Evolutionary conservation across 2,329 filamentous ascomycete species (phyloP).

Genomic region (Trichoderma harzianum): DNA sequence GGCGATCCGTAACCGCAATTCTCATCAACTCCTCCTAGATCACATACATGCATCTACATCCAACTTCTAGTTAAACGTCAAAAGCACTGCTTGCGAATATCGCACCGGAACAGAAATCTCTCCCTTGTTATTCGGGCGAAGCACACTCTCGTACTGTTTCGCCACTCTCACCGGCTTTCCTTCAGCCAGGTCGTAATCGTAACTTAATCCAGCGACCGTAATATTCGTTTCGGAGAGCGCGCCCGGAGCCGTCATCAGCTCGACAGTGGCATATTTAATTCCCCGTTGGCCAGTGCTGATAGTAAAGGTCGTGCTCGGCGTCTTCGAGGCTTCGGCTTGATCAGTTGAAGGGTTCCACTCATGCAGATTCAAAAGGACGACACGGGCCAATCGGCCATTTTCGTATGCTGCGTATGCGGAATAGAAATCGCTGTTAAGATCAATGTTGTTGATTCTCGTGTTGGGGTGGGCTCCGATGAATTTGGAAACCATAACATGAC

Average conservation of each 20-base stretch:
- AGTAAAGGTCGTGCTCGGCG: background rate
- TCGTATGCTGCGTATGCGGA: constrained; percentile 16
- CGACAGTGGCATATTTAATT: constrained; percentile 13
- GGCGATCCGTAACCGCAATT: background rate
- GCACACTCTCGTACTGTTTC: background rate
- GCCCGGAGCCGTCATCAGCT: constrained; percentile 10
- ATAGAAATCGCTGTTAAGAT: constrained; percentile 10
- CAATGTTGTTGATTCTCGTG: constrained; percentile 9
- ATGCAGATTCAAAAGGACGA: background rate
- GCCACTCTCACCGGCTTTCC: constrained; percentile 5
- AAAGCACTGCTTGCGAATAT: constrained; percentile 8
- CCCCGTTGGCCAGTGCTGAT: background rate
- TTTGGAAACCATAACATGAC: constrained; percentile 15
- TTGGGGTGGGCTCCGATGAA: constrained; percentile 8
- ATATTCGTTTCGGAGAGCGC: constrained; percentile 13
- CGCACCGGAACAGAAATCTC: background rate
- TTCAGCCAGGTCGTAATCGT: constrained; percentile 7
- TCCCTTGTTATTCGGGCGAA: background rate
- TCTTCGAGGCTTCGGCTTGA: background rate
- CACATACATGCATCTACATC: background rate
- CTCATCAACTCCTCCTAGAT: background rate
- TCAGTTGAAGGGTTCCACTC: constrained; percentile 13
- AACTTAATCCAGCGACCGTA: constrained; percentile 13
- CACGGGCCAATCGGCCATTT: background rate
- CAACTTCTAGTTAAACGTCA: constrained; percentile 4